Percentiles rank a stretch among this genome's conserved stretches.
Evolutionary conservation across 2,329 filamentous ascomycete genomes (phyloP).

Genomic region (Exophiala viscosa): DNA sequence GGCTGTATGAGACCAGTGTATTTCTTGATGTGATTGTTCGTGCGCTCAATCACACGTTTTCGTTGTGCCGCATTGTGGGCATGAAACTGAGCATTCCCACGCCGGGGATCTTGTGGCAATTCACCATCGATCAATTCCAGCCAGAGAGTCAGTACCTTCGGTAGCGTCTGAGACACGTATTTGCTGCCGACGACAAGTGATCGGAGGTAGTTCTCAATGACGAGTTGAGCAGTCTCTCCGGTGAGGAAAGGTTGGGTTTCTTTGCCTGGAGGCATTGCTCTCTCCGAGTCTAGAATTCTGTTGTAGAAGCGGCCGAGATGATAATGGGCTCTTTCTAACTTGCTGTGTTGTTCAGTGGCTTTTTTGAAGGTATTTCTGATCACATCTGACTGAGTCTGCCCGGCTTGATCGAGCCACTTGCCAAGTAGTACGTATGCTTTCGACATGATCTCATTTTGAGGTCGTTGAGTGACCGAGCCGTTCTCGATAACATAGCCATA

Average conservation of each 20-base stretch:
- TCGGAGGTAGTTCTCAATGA: conserved; percentile 89
- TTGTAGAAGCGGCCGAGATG: conserved; percentile 97
- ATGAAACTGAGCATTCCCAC: conserved; percentile 48
- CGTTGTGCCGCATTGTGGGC: conserved; percentile 49
- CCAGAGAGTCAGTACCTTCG: conserved; percentile 89
- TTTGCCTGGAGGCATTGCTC: conserved; percentile 68
- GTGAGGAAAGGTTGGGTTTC: conserved; percentile 72
- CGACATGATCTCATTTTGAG: conserved; percentile 51
- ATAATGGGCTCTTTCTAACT: conserved; percentile 96
- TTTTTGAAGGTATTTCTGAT: conserved; percentile 79
- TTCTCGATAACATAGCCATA: conserved; percentile 39
- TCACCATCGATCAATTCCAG: conserved; percentile 80
- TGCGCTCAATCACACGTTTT: conserved; percentile 61
- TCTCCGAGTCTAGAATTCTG: conserved; percentile 88
- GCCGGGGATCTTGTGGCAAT: conserved; percentile 52
- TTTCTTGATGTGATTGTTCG: conserved; percentile 74
- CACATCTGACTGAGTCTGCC: conserved; percentile 79
- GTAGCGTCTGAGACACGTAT: conserved; percentile 91
- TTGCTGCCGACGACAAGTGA: conserved; percentile 87
- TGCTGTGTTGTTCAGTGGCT: conserved; percentile 51
- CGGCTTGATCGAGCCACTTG: conserved; percentile 95
- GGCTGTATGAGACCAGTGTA: conserved; percentile 59
- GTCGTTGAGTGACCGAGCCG: conserved; percentile 36
- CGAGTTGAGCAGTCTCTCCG: conserved; percentile 79
- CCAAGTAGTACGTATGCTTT: conserved; percentile 82